Conservation (phyloP, 768 basidiomycete species). For the Boletus vinaceobasis region DNA sequence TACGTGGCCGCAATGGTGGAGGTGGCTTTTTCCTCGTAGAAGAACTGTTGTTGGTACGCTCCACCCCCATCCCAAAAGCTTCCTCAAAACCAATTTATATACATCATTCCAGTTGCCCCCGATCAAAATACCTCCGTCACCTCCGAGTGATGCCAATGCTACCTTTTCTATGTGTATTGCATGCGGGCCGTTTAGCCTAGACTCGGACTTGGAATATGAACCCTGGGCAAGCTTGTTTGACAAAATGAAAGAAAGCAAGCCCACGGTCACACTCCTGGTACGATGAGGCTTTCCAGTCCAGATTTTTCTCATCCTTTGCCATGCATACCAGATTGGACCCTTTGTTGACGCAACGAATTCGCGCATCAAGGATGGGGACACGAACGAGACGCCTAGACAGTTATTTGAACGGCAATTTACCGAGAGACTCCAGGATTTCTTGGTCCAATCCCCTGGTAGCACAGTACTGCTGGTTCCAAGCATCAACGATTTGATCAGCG, state of each 20-base stretch:
- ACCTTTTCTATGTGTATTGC: constrained; percentile 68
- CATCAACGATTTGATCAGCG: constrained; percentile 73
- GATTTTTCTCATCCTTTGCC: not conserved
- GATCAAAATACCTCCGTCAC: constrained; percentile 43
- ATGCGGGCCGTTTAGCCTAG: constrained; percentile 83
- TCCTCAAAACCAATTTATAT: not conserved
- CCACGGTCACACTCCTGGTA: constrained; percentile 78
- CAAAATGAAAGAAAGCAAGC: constrained; percentile 60
- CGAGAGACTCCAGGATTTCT: constrained; percentile 50
- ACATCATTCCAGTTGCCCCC: constrained; percentile 55
- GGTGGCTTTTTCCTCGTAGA: constrained; percentile 82
- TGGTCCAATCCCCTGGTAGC: constrained; percentile 63
- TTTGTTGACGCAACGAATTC: constrained; percentile 83
- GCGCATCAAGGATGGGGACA: constrained; percentile 69
- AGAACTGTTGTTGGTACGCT: constrained; percentile 75
- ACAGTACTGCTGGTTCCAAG: constrained; percentile 79
- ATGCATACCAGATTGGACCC: constrained; percentile 69
- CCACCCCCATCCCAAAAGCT: not conserved
- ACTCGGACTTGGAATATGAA: constrained; percentile 71
- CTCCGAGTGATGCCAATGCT: constrained; percentile 33
- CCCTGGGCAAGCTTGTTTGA: constrained; percentile 64
- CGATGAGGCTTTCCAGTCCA: constrained; percentile 8
- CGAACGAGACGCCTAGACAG: constrained; percentile 57
- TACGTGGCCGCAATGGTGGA: constrained; percentile 89
- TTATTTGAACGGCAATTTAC: constrained; percentile 70